These are phyloP conservation scores for Rhynchosporium graminicola DNA, from an alignment of 2,329 filamentous ascomycete species.

Conservation along the genomic window DNA sequence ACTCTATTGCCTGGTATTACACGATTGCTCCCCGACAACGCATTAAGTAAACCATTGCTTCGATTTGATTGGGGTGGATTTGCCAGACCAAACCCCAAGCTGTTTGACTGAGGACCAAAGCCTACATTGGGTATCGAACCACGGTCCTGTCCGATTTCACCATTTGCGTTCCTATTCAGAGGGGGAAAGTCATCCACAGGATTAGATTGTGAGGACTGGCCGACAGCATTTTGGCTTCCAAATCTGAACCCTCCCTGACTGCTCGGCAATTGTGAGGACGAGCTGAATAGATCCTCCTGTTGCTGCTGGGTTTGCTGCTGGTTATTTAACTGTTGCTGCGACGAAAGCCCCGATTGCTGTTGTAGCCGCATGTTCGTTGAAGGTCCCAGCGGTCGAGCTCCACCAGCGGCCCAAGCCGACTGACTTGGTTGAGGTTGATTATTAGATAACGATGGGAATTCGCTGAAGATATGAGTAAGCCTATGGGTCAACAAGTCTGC, in stretches of 20 bases:
- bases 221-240: conserved; percentile 40
- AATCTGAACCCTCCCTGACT: conserved; percentile 40
- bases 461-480: conserved; percentile 46
- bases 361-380: conserved; percentile 38
- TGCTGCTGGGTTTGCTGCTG: conserved; percentile 40
- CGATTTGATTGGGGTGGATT: conserved; percentile 47
- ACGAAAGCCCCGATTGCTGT: conserved; percentile 35
- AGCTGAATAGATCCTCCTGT: conserved; percentile 41
- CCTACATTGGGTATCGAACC: conserved; percentile 55
- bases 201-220: conserved; percentile 42
- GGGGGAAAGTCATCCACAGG: conserved; percentile 64
- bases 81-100: conserved; percentile 41
- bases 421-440: conserved; percentile 49
- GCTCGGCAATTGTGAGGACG: conserved; percentile 39
- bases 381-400: conserved; percentile 36
- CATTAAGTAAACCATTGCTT: conserved; percentile 64
- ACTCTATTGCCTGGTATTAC: conserved; percentile 45
- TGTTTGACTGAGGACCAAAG: conserved; percentile 52
- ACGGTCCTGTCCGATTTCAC: conserved; percentile 60
- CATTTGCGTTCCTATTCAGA: conserved; percentile 57
- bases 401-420: conserved; percentile 39
- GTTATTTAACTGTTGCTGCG: conserved; percentile 36
- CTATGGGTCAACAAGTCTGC: neutral
- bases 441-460: conserved; percentile 67
- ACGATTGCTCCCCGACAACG: conserved; percentile 60